Conservation (phyloP, 768 basidiomycete species). For the Coprinellus aureogranulatus region DNA sequence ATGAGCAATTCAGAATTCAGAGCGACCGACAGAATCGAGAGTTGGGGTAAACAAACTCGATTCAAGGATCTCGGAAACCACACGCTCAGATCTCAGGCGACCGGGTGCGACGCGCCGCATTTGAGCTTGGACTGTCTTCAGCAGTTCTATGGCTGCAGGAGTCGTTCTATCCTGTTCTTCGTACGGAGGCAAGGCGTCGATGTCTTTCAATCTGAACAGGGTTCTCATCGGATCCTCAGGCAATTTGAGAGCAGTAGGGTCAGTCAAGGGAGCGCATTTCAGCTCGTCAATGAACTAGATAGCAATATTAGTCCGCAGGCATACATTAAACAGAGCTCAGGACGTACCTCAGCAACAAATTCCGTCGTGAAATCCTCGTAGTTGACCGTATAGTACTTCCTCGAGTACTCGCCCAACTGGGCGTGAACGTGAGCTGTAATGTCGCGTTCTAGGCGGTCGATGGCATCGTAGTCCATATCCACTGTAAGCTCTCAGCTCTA, state of each 20-base stretch:
- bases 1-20: neutral
- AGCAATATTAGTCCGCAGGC: neutral
- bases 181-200: slow-evolving; percentile 2
- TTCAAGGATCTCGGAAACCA: slow-evolving; percentile 15
- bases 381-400: slow-evolving; percentile 7
- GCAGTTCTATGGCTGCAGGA: neutral
- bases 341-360: slow-evolving; percentile 1
- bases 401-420: slow-evolving; percentile 7
- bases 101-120: slow-evolving; percentile 14
- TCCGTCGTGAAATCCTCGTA: slow-evolving; percentile 4
- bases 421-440: slow-evolving; percentile 4
- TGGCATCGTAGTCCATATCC: neutral
- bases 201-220: slow-evolving; percentile 1
- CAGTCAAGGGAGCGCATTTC: slow-evolving; percentile 3
- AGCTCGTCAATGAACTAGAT: neutral
- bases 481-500: neutral
- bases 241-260: slow-evolving; percentile 1
- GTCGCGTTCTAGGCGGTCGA: neutral
- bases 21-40: too few relatives aligned
- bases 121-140: slow-evolving; percentile 13
- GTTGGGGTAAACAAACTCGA: too few relatives aligned
- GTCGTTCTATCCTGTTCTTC: slow-evolving; percentile 5
- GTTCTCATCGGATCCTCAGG: slow-evolving; percentile 8
- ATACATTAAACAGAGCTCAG: too few relatives aligned
- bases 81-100: slow-evolving; percentile 32